Evolutionary conservation across 805 yeast genomes (phyloP).

Genomic region (Kurtzmaniella cleridarum): DNA sequence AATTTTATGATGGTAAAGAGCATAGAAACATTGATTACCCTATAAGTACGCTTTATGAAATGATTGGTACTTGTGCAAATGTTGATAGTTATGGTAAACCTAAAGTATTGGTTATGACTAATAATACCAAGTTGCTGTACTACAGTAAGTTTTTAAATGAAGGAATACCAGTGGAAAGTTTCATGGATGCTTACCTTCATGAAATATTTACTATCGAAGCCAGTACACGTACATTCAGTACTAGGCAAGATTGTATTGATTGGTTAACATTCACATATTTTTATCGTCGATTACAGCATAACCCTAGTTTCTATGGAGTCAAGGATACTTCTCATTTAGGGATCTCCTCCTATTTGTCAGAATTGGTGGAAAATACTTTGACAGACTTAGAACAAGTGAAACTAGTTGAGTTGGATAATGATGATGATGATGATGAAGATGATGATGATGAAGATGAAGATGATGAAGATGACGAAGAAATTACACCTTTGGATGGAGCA

Average conservation of each 20-base stretch:
- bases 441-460: slow-evolving; percentile 33
- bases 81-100: slow-evolving; percentile 21
- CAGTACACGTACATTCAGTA: slow-evolving; percentile 54
- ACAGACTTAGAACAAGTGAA: slow-evolving; percentile 57
- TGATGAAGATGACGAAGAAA: slow-evolving; percentile 29
- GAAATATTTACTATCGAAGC: slow-evolving; percentile 74
- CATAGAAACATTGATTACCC: slow-evolving; percentile 67
- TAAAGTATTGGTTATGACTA: slow-evolving; percentile 52
- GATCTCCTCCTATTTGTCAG: slow-evolving; percentile 77
- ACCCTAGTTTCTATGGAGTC: slow-evolving; percentile 89
- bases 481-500: slow-evolving; percentile 64
- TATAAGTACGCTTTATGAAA: slow-evolving; percentile 57
- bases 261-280: slow-evolving; percentile 84
- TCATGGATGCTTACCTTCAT: slow-evolving; percentile 48
- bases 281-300: slow-evolving; percentile 71
- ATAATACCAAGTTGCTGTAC: slow-evolving; percentile 49
- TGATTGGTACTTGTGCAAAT: slow-evolving; percentile 48
- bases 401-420: slow-evolving; percentile 53
- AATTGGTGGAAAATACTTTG: slow-evolving; percentile 67
- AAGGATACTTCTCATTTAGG: slow-evolving; percentile 59
- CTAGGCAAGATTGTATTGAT: slow-evolving; percentile 82
- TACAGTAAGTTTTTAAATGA: slow-evolving; percentile 67
- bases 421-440: slow-evolving; percentile 26
- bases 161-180: slow-evolving; percentile 82
- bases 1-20: slow-evolving; percentile 65